These are phyloP conservation scores for Beauveria scarabaeidicola DNA, from an alignment of 2,329 filamentous ascomycete genomes.

Conservation along the genomic window DNA sequence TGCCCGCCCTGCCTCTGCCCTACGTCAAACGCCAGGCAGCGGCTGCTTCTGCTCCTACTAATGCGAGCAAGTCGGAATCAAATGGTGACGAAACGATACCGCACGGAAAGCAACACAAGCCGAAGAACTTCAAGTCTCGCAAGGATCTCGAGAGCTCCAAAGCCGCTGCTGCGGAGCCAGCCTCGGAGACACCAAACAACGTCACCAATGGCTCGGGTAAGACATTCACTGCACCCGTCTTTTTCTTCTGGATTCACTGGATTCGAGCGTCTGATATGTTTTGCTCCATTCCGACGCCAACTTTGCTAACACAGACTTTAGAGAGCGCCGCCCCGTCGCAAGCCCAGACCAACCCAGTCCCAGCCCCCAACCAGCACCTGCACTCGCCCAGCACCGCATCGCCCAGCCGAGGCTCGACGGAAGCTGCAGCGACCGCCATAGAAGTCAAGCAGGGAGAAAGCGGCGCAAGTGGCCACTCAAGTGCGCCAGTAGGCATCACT, in stretches of 20 bases:
- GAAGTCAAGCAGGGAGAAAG: neutral
- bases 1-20: conserved; percentile 31
- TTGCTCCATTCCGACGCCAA: neutral
- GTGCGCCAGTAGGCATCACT: neutral
- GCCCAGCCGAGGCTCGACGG: neutral
- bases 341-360: neutral
- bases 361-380: neutral
- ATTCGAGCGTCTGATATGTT: neutral
- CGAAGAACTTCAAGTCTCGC: neutral
- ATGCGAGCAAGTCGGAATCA: conserved; percentile 13
- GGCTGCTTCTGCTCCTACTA: conserved; percentile 15
- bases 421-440: neutral
- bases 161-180: conserved; percentile 4
- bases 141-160: conserved; percentile 5
- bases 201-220: conserved; percentile 5
- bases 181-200: neutral
- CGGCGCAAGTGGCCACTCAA: neutral
- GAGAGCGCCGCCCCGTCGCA: neutral
- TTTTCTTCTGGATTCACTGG: neutral
- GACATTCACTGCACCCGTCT: neutral
- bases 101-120: conserved; percentile 4
- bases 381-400: neutral
- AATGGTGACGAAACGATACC: neutral
- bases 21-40: conserved; percentile 31
- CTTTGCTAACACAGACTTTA: neutral